Percentiles rank a stretch among this genome's conserved stretches.
Evolutionary conservation across 257 asterid genomes (phyloP).

Genomic region (Solanum pimpinellifolium): DNA sequence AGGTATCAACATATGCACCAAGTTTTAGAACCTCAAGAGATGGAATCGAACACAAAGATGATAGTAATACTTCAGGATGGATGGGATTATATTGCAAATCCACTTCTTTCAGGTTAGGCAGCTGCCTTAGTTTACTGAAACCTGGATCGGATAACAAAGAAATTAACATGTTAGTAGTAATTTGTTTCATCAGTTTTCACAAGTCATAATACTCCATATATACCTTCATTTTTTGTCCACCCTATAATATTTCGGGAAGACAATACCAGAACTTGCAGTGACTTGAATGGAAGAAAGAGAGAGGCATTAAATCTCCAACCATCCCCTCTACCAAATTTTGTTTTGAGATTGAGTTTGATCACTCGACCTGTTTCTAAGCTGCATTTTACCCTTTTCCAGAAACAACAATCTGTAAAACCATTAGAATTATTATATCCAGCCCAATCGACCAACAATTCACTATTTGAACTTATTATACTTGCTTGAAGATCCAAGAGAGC

Average conservation of each 20-base stretch:
- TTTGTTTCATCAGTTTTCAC: no score
- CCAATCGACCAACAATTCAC: not conserved
- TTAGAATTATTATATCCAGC: not conserved
- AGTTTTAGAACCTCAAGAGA: not conserved
- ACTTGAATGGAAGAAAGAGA: not conserved
- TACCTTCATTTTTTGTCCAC: no score
- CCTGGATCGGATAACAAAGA: no score
- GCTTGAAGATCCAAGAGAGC: not conserved
- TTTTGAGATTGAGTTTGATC: not conserved
- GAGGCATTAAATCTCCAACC: not conserved
- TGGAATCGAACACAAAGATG: no score
- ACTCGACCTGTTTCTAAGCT: not conserved
- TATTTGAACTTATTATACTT: not conserved
- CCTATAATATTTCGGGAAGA: no score
- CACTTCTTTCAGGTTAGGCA: no score
- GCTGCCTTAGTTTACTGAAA: no score
- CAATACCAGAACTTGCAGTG: no score
- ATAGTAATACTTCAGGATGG: no score
- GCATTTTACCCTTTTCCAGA: accelerated
- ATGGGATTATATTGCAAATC: no score
- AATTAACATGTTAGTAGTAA: no score
- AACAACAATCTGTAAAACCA: not conserved
- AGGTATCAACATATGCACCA: accelerated
- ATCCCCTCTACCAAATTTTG: not conserved
- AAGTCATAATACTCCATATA: no score